These are phyloP conservation scores for Blepharisma japonicum DNA, from an alignment of 73 alveolate species.

Conservation along the genomic window DNA sequence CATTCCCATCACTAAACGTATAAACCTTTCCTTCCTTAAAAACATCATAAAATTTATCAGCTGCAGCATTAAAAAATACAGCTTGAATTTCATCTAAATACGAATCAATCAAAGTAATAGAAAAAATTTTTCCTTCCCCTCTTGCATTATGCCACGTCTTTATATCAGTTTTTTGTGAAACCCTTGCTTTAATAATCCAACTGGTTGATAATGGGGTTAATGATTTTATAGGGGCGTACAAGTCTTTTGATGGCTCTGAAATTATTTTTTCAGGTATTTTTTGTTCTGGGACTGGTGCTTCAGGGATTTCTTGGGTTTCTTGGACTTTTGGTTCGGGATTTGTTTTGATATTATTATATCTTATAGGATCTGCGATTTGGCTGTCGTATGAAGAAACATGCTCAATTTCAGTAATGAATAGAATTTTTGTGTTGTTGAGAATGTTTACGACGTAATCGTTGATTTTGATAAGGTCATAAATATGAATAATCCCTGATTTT, in stretches of 20 bases:
- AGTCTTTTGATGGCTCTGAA: constrained; percentile 5
- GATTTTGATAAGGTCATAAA: neutral
- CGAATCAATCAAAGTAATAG: constrained; percentile 68
- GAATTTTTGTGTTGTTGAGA: neutral
- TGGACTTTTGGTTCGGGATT: too few species aligned
- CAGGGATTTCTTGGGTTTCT: neutral
- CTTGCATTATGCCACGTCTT: constrained; percentile 67
- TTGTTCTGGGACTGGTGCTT: neutral
- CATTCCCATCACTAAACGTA: constrained; percentile 60
- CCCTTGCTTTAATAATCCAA: constrained; percentile 75
- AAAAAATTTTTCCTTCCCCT: constrained; percentile 64
- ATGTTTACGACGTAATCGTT: neutral
- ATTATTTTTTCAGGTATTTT: neutral
- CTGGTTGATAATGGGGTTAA: constrained; percentile 65
- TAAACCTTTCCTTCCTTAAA: constrained; percentile 68
- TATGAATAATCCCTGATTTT: neutral
- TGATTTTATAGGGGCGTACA: constrained; percentile 72
- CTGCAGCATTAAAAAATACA: constrained; percentile 74
- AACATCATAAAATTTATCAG: constrained; percentile 57
- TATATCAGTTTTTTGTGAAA: constrained; percentile 60
- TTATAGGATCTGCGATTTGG: neutral
- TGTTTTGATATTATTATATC: neutral
- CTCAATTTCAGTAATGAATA: constrained; percentile 19
- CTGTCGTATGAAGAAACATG: neutral
- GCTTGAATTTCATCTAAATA: constrained; percentile 65